A percentile compares a stretch with the other conserved stretches of the same genome.
Conservation (phyloP, 192 early-diverging fungal genomes). For the Coemansia biformis region DNA sequence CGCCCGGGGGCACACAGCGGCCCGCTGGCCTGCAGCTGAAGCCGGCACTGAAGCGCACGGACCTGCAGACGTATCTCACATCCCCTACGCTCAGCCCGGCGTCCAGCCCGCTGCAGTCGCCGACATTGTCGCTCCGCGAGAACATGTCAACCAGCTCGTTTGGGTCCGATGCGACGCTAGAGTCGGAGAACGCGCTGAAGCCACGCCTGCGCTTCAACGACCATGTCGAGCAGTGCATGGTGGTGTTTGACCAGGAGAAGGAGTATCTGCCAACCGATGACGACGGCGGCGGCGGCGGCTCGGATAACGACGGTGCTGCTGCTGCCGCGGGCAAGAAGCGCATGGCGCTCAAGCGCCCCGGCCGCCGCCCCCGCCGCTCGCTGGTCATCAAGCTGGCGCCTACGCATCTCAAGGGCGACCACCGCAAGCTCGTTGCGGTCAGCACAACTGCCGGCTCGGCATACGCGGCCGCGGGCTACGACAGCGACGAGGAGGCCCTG, state of each 20-base stretch:
- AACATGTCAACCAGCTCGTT: conserved; percentile 46
- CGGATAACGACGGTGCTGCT: not conserved
- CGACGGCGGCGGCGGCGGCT: conserved; percentile 23
- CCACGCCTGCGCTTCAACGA: conserved; percentile 51
- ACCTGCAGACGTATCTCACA: conserved; percentile 45
- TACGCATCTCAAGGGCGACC: conserved; percentile 45
- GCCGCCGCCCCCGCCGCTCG: conserved; percentile 23
- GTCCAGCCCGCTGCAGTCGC: conserved; percentile 34
- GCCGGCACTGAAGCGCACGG: conserved; percentile 41
- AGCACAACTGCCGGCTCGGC: conserved; percentile 5
- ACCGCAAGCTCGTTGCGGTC: conserved; percentile 27
- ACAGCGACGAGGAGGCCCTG: conserved; percentile 29
- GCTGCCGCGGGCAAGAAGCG: conserved; percentile 2
- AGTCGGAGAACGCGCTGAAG: conserved; percentile 20
- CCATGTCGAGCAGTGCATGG: conserved; percentile 53
- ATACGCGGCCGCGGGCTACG: conserved; percentile 7
- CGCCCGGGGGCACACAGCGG: not conserved
- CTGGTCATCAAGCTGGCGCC: conserved; percentile 48
- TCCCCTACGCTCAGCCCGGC: conserved; percentile 43
- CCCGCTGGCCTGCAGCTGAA: conserved; percentile 19
- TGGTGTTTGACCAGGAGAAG: conserved; percentile 48
- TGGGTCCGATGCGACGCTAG: conserved; percentile 35
- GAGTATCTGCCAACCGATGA: conserved; percentile 47
- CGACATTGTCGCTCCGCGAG: conserved; percentile 43
- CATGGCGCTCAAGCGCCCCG: conserved; percentile 2